phyloP scores from a whole-genome alignment of 2,329 filamentous ascomycete species.

The Fusarium armeniacum region DNA sequence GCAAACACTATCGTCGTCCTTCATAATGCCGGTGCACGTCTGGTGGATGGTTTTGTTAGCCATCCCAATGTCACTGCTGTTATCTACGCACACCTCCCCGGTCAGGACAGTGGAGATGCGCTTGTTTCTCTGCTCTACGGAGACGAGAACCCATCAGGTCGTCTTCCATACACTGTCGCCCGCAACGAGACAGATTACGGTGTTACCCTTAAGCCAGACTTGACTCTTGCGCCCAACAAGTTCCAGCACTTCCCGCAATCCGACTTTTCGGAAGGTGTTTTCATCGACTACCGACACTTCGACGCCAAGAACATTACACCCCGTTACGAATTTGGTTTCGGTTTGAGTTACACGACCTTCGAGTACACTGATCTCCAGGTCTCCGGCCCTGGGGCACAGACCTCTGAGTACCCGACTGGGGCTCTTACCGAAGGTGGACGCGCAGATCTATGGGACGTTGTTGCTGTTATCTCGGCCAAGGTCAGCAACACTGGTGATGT shows the following conservation, averaged over 20 bases:
- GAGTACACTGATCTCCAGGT: conserved; percentile 5
- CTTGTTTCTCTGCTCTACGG: conserved; percentile 71
- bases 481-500: conserved; percentile 3
- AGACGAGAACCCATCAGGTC: conserved; percentile 67
- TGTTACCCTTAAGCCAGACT: not conserved
- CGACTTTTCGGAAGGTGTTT: conserved; percentile 15
- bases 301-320: conserved; percentile 73
- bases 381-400: not conserved
- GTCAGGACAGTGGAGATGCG: conserved; percentile 72
- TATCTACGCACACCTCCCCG: conserved; percentile 73
- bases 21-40: conserved; percentile 72
- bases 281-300: conserved; percentile 78
- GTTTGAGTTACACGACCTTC: conserved; percentile 80
- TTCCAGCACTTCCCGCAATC: conserved; percentile 17
- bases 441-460: conserved; percentile 8
- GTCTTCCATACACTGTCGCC: conserved; percentile 73
- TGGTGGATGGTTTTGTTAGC: conserved; percentile 65
- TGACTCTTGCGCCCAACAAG: conserved; percentile 3
- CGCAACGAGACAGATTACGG: conserved; percentile 56
- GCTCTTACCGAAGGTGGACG: conserved; percentile 1
- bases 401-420: conserved; percentile 1
- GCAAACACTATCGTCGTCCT: conserved; percentile 74
- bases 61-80: conserved; percentile 75
- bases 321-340: conserved; percentile 82
- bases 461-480: conserved; percentile 5